Evolutionary conservation across 768 basidiomycete species (phyloP).

Genomic region (Serendipita vermifera): DNA sequence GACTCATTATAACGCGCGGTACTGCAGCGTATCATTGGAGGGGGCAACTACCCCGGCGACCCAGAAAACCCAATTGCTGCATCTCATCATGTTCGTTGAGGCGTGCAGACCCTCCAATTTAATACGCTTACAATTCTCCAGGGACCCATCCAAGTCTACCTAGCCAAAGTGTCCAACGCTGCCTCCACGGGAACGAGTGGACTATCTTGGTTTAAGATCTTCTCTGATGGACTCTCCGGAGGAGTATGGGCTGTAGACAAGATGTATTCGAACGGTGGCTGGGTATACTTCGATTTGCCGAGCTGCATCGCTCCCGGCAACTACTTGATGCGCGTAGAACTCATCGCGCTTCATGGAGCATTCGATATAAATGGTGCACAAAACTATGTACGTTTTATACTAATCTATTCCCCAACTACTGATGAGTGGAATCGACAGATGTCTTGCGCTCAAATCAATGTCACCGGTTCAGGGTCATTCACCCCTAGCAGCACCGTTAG

Average conservation of each 20-base stretch:
- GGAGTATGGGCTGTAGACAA: conserved; percentile 1
- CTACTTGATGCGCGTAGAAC: conserved; percentile 24
- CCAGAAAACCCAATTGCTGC: not conserved
- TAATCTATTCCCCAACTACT: conserved; percentile 19
- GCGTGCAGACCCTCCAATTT: too few relatives aligned
- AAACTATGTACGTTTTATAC: conserved; percentile 29
- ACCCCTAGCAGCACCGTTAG: conserved; percentile 29
- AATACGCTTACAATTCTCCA: too few relatives aligned
- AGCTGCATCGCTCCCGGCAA: conserved; percentile 10
- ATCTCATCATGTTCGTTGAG: too few relatives aligned
- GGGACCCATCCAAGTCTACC: conserved; percentile 10
- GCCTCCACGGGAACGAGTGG: not conserved
- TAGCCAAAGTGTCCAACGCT: conserved; percentile 9
- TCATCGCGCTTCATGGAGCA: conserved; percentile 23
- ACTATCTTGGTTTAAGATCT: conserved; percentile 9
- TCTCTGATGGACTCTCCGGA: not conserved
- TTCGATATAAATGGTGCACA: not conserved
- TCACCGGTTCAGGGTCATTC: not conserved
- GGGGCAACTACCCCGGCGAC: not conserved
- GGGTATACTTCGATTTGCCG: conserved; percentile 7
- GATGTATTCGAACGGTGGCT: not conserved
- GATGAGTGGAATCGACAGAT: conserved; percentile 24
- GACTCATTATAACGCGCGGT: too few relatives aligned
- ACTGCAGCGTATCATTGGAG: not conserved
- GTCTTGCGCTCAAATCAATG: conserved; percentile 18